These are phyloP conservation scores for Phytophthora agathidicida DNA, from an alignment of 352 stramenopile species.

Conservation along the genomic window DNA sequence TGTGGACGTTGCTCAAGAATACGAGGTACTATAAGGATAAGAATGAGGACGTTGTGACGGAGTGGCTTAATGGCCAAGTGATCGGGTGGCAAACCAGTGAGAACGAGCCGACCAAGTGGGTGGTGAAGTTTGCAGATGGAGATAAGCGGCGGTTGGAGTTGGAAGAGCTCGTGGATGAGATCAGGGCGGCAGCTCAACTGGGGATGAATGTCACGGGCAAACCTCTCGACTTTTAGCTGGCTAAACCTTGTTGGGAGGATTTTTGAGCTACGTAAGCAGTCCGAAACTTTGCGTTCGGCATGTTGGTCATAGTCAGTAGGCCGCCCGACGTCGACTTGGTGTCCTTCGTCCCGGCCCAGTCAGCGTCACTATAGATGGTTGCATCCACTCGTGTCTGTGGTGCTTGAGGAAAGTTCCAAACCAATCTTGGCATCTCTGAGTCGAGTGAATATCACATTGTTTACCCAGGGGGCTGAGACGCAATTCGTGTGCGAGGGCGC, in stretches of 20 bases:
- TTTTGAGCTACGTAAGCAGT: too few species aligned
- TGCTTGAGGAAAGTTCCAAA: background rate
- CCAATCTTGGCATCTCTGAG: too few species aligned
- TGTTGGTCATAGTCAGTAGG: too few species aligned
- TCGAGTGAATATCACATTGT: background rate
- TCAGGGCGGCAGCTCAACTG: conserved; percentile 8
- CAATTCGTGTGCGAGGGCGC: conserved; percentile 2
- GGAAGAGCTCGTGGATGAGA: conserved; percentile 33
- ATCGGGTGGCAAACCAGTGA: conserved; percentile 24
- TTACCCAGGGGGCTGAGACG: background rate
- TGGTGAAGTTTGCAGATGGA: conserved; percentile 28
- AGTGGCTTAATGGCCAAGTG: conserved; percentile 35
- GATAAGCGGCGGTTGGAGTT: conserved; percentile 17
- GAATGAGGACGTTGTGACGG: conserved; percentile 12
- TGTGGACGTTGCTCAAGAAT: conserved; percentile 35
- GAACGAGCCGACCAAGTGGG: conserved; percentile 17
- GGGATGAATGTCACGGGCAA: conserved; percentile 25
- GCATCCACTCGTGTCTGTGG: too few species aligned
- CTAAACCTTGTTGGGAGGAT: too few species aligned
- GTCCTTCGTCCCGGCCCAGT: too few species aligned
- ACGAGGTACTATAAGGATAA: conserved; percentile 13
- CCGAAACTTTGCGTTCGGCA: too few species aligned
- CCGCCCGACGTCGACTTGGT: too few species aligned
- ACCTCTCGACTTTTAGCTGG: conserved; percentile 3
- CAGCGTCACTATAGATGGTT: too few species aligned